A percentile compares a stretch with the other conserved stretches of the same genome.
These are phyloP conservation scores for Phytophthora syringae DNA, from an alignment of 352 stramenopile genomes.

Conservation along the genomic window DNA sequence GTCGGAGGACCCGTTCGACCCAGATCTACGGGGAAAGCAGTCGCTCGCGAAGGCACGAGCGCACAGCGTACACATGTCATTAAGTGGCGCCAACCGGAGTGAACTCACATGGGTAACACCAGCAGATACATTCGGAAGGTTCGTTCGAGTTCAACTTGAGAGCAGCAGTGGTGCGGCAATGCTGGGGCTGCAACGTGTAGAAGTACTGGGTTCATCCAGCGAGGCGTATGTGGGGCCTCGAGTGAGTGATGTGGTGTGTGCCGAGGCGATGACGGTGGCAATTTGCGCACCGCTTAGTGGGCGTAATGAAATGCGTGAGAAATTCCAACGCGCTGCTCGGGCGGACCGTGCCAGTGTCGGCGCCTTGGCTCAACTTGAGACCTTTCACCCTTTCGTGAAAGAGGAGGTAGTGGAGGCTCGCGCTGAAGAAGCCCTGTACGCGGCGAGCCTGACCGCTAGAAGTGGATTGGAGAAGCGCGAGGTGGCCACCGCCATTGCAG, in stretches of 20 bases:
- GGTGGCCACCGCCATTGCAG: constrained; percentile 28
- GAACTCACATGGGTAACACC: constrained; percentile 52
- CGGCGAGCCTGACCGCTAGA: constrained; percentile 16
- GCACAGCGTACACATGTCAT: constrained; percentile 57
- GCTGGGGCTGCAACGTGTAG: constrained; percentile 53
- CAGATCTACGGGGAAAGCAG: constrained; percentile 68
- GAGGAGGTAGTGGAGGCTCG: constrained; percentile 25
- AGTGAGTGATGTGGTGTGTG: constrained; percentile 63
- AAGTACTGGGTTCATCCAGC: constrained; percentile 52
- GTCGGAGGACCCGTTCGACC: constrained; percentile 65
- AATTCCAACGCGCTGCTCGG: constrained; percentile 59
- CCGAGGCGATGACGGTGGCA: constrained; percentile 58
- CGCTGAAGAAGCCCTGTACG: constrained; percentile 24
- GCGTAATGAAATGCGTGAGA: constrained; percentile 52
- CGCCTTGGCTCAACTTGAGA: constrained; percentile 70
- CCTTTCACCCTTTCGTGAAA: constrained; percentile 62
- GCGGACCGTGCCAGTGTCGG: constrained; percentile 52
- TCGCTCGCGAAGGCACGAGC: constrained; percentile 54
- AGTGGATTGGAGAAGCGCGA: constrained; percentile 32
- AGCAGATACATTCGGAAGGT: constrained; percentile 61
- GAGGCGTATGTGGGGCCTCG: constrained; percentile 59
- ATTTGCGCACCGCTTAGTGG: constrained; percentile 56
- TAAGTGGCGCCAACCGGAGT: constrained; percentile 34
- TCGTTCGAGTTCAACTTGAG: constrained; percentile 74
- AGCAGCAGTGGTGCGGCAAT: constrained; percentile 44